These are phyloP conservation scores for Zychaea mexicana DNA, from an alignment of 371 early-diverging fungal species.

Conservation along the genomic window DNA sequence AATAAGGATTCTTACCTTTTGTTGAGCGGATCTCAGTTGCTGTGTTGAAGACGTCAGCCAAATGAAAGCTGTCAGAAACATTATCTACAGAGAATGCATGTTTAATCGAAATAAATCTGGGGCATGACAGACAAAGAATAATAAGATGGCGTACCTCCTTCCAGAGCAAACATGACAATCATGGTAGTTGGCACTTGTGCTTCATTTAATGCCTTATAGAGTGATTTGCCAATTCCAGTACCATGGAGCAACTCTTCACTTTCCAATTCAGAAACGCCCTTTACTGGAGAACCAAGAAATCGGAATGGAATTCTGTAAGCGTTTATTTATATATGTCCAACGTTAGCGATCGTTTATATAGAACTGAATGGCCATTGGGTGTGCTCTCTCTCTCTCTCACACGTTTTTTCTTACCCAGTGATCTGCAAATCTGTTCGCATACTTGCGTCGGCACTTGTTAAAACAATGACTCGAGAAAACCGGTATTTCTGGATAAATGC, in stretches of 20 bases:
- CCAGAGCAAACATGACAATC: constrained; percentile 68
- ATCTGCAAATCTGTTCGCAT: constrained; percentile 67
- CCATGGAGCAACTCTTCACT: constrained; percentile 51
- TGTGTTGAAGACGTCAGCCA: neutral
- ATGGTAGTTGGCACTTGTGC: constrained; percentile 43
- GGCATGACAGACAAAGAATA: too few relatives aligned
- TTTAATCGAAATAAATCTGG: too few relatives aligned
- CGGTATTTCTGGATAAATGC: constrained; percentile 52
- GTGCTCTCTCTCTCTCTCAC: constrained; percentile 5
- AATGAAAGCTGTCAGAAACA: neutral
- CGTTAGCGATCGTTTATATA: constrained; percentile 18
- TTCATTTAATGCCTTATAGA: constrained; percentile 40
- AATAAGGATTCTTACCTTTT: constrained; percentile 2
- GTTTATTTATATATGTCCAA: neutral
- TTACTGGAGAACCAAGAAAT: constrained; percentile 10
- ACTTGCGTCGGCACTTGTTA: constrained; percentile 75
- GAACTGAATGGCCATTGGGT: constrained; percentile 8
- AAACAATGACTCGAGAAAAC: constrained; percentile 58
- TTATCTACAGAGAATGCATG: neutral
- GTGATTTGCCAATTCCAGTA: constrained; percentile 52
- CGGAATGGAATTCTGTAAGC: constrained; percentile 32
- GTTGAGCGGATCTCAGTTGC: neutral
- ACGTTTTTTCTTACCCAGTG: constrained; percentile 32
- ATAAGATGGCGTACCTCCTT: too few relatives aligned
- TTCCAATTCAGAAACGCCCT: constrained; percentile 41